Evolutionary conservation across 1,284 basidiomycete genomes (phyloP), one percentile per base, ranked within the genome.

Genomic region (Pseudozyma thailandica): DNA sequence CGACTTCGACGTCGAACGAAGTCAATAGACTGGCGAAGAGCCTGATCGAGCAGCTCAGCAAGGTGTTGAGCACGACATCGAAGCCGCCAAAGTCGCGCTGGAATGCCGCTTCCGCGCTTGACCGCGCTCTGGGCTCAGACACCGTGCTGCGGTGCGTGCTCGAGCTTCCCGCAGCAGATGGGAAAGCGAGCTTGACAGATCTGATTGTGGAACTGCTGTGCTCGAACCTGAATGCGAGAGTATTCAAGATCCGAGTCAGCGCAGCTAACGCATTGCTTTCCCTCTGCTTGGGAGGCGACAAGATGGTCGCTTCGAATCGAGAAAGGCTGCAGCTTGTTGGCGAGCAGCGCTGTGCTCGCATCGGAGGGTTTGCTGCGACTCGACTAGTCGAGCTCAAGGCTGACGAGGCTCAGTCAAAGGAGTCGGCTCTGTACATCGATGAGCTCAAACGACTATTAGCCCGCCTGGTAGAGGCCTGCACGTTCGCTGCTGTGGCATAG

Each of bases 1-100:
- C 35, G 4, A 4, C 39, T 2, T 4, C 38, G 0, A 35, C 39
- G 21, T 50, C 48, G 3, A 38, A 6, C n/a, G 27, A 46, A n/a
- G 46, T 20, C 1, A 37, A 46, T 16, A 37, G 21, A 28, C 27
- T 54, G 6, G 60, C 33, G 2, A 27, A 15, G 4, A 31, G 35
- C 33, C 23, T 70, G 25, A 6, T 70, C 13, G 48, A 52, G 10
- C 54, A 63, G 49, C 56, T 63, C 4, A 59, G 52, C 48, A 46
- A 28, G 26, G 60, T 63, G 39, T 21, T 70, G 21, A 27, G 44
- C 10, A 59, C 66, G 12, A 50, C 31, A 2, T 58, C 51, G 12
- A 63, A 63, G 42, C 66, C 66, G 44, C 68, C 68, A 15, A 71
- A 71, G 27, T 57, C 62, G 23, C 50, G 50, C 4, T 71, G 68